Evolutionary conservation across 768 basidiomycete species (phyloP), one percentile per base, ranked within the genome.

Genomic region (Tricholoma terreum): DNA sequence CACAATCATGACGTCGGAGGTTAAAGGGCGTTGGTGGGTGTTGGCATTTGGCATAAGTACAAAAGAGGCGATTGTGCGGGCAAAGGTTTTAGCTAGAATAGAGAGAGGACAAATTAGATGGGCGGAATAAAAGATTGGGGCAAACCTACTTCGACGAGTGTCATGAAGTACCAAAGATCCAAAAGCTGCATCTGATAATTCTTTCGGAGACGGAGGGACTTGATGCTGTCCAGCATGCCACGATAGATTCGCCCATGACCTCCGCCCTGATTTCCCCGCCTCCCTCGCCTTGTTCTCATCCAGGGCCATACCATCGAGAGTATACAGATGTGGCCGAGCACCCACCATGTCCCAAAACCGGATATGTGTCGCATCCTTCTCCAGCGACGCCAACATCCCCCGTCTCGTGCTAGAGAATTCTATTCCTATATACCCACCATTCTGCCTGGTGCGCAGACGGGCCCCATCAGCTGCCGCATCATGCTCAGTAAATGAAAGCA

Each of bases 331-430:
- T 12, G 66, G 63, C 46, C 82, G 77, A 4, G 81, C 76, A 46
- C 84, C 80, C n/a, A 77, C 71, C 34, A 92, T 58, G 68, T 90
- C 84, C 92, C 92, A 94, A 62, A 92, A 85, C 5, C 92, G 77
- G 1, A 94, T 85, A 65, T 83, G 80, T 2, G 71, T 66, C 6
- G 85, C 74, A 54, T 92, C 90, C 56, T 75, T 81, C 66, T 86
- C 85, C 57, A 92, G 77, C 0, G 85, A 82, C 0, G 87, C 89
- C 4, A 94, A 68, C 30, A 82, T 75, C 4, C 90, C 90, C 38
- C 91, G 73, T 7, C 88, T 76, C 19, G 80, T 81, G 42, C 77
- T 80, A 0, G 87, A 90, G 69, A 92, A 93, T 58, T 90, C 89
- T 55, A 92, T 76, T 6, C 73, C 75, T 2, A 76, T 70, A 54